These are phyloP conservation scores for Phyllosticta citribraziliensis DNA, from an alignment of 2,329 filamentous ascomycete genomes.

Conservation along the genomic window DNA sequence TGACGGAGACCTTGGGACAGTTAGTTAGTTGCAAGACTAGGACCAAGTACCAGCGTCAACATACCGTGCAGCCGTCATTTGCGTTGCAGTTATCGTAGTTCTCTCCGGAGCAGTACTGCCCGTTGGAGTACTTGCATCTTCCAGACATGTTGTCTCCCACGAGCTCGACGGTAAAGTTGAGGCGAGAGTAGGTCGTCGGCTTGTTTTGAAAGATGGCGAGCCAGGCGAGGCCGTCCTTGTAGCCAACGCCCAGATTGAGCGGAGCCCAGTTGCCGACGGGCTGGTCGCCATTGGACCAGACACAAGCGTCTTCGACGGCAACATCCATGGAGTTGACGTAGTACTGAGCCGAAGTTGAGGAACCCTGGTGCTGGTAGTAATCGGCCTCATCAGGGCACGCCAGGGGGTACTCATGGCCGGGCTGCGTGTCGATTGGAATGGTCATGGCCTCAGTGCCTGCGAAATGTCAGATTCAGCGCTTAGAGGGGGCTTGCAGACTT, in stretches of 20 bases:
- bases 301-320: constrained; percentile 57
- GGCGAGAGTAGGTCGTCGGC: constrained; percentile 58
- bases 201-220: constrained; percentile 77
- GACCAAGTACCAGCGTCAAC: constrained; percentile 25
- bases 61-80: constrained; percentile 69
- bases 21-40: background rate
- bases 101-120: constrained; percentile 47
- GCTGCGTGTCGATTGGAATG: constrained; percentile 56
- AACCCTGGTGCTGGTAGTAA: constrained; percentile 72
- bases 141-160: constrained; percentile 51
- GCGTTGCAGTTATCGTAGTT: constrained; percentile 39
- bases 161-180: constrained; percentile 75
- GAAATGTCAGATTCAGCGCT: background rate
- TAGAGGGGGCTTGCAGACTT: constrained; percentile 14
- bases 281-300: constrained; percentile 57
- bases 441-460: constrained; percentile 71
- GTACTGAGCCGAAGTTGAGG: constrained; percentile 81
- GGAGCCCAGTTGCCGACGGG: constrained; percentile 76
- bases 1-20: constrained; percentile 3
- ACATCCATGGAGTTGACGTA: constrained; percentile 84
- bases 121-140: constrained; percentile 57
- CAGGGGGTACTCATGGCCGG: constrained; percentile 52
- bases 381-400: constrained; percentile 62
- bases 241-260: constrained; percentile 73
- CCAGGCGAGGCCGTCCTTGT: constrained; percentile 56